These are phyloP conservation scores for Geoglossum glabrum DNA, from an alignment of 495 filamentous ascomycete genomes.

Conservation along the genomic window DNA sequence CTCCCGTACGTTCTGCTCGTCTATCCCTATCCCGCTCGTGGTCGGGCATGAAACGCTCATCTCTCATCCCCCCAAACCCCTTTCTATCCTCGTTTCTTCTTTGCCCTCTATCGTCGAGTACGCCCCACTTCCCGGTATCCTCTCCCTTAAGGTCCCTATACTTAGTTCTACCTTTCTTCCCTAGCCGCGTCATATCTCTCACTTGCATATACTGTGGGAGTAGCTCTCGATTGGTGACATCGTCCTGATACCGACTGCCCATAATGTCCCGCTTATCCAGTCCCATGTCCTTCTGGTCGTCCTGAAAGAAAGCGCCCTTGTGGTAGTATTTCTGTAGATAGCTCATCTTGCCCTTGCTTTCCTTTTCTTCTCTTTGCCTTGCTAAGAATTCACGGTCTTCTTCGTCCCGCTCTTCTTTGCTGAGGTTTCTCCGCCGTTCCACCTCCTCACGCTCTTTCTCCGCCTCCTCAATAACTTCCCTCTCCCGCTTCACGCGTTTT, in stretches of 20 bases:
- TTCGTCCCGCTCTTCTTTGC: constrained; percentile 63
- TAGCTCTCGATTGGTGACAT: constrained; percentile 55
- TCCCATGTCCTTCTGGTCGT: constrained; percentile 51
- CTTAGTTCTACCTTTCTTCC: constrained; percentile 76
- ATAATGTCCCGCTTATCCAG: constrained; percentile 62
- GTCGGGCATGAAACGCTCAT: constrained; percentile 7
- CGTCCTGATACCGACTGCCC: constrained; percentile 59
- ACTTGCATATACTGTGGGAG: constrained; percentile 88
- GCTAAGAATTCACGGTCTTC: constrained; percentile 68
- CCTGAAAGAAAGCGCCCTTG: constrained; percentile 87
- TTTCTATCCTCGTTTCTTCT: neutral
- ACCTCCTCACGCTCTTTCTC: constrained; percentile 82
- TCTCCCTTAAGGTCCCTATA: constrained; percentile 78
- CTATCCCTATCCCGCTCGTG: neutral
- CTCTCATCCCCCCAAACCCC: neutral
- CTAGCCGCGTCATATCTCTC: constrained; percentile 81
- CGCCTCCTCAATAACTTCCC: constrained; percentile 60
- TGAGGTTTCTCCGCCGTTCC: constrained; percentile 72
- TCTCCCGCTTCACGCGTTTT: constrained; percentile 64
- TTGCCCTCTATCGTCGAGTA: constrained; percentile 16
- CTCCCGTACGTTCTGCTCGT: constrained; percentile 2
- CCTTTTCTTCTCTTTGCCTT: constrained; percentile 67
- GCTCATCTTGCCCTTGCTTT: constrained; percentile 59
- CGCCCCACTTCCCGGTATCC: constrained; percentile 77
- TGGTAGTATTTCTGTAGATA: constrained; percentile 96